Evolutionary conservation across 148 eudicot genomes (phyloP).

Genomic region (Cornus controversa): DNA sequence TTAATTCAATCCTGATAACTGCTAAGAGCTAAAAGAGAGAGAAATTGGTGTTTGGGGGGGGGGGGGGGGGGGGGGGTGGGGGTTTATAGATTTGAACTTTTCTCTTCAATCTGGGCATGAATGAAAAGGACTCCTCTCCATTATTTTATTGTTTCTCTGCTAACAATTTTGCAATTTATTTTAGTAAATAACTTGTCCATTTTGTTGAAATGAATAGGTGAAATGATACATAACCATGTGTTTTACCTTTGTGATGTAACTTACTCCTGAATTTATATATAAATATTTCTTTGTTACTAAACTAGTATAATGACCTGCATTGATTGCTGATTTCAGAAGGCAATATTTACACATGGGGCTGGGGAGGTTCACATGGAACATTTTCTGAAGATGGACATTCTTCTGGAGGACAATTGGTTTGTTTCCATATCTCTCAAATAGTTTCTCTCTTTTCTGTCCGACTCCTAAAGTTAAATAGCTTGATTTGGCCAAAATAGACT

Average conservation of each 20-base stretch:
- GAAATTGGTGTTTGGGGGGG: no score
- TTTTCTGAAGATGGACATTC: conserved; percentile 89
- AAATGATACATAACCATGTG: neutral
- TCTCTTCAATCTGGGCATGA: neutral
- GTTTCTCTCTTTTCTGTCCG: neutral
- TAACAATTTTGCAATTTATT: neutral
- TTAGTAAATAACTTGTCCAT: neutral
- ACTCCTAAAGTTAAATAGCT: neutral
- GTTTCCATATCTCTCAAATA: conserved; percentile 18
- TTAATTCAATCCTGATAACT: no score
- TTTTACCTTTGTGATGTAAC: neutral
- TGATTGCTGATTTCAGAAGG: conserved; percentile 53
- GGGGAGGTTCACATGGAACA: conserved; percentile 98
- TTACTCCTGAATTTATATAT: neutral
- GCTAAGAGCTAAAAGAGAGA: no score
- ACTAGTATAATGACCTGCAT: neutral
- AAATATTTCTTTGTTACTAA: neutral
- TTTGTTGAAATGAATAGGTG: neutral
- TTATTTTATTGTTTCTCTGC: neutral
- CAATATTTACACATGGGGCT: conserved; percentile 86
- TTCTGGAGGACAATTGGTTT: conserved; percentile 96
- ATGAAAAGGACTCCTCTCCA: neutral
- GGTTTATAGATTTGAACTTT: no score
- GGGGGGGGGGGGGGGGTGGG: no score
- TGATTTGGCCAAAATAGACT: neutral